A percentile compares a stretch with the other conserved stretches of the same genome.
Conservation (phyloP, 2,329 filamentous ascomycete species). For the Aureobasidium sp. region DNA sequence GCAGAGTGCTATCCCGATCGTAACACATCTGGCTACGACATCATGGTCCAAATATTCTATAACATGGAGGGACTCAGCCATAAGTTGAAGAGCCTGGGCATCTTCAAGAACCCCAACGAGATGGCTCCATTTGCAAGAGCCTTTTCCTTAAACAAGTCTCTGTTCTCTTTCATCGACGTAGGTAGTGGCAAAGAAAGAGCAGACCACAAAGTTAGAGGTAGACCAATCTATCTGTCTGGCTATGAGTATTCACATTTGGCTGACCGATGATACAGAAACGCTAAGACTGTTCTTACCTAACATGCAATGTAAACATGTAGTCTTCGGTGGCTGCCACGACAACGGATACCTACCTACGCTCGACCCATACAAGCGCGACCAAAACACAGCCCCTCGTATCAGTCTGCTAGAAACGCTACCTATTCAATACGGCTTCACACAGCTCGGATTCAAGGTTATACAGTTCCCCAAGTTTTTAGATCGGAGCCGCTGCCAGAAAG, state of each 20-base stretch:
- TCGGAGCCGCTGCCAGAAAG: slow-evolving; percentile 34
- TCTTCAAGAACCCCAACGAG: slow-evolving; percentile 35
- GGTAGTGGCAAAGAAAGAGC: slow-evolving; percentile 55
- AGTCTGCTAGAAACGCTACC: slow-evolving; percentile 41
- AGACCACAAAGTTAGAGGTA: slow-evolving; percentile 53
- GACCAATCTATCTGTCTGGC: slow-evolving; percentile 30
- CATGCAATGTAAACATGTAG: slow-evolving; percentile 57
- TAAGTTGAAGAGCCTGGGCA: slow-evolving; percentile 35
- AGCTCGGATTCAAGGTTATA: slow-evolving; percentile 35
- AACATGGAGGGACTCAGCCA: slow-evolving; percentile 40
- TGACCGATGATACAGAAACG: slow-evolving; percentile 40
- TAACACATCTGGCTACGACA: slow-evolving; percentile 35
- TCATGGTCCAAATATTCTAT: slow-evolving; percentile 42
- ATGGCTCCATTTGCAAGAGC: slow-evolving; percentile 37
- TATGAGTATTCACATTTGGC: slow-evolving; percentile 37
- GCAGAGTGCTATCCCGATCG: slow-evolving; percentile 33
- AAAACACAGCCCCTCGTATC: slow-evolving; percentile 32
- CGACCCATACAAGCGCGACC: slow-evolving; percentile 39
- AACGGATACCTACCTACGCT: slow-evolving; percentile 43
- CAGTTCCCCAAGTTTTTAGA: slow-evolving; percentile 38
- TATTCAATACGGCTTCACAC: slow-evolving; percentile 34
- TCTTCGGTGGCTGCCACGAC: slow-evolving; percentile 58
- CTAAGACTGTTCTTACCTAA: slow-evolving; percentile 49
- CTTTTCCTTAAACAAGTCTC: slow-evolving; percentile 45
- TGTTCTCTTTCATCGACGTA: slow-evolving; percentile 57